Evolutionary conservation across 495 filamentous ascomycete species (phyloP).

Genomic region (Aspergillus hancockii): DNA sequence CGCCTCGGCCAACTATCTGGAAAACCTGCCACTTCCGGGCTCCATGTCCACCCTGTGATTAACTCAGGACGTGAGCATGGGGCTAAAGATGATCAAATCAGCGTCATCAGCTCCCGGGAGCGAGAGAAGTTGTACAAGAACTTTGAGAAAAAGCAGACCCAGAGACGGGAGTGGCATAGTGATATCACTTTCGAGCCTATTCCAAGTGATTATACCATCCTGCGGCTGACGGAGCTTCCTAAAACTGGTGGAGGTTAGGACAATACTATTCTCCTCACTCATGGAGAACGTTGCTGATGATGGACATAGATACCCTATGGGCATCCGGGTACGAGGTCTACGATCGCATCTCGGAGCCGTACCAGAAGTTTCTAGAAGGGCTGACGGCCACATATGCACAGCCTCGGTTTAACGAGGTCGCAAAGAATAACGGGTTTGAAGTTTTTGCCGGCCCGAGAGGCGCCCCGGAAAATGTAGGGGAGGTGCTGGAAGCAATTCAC

Average conservation of each 20-base stretch:
- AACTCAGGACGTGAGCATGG: constrained; percentile 55
- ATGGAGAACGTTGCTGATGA: not conserved
- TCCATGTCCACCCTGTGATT: constrained; percentile 75
- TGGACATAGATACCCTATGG: constrained; percentile 65
- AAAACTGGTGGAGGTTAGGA: constrained; percentile 62
- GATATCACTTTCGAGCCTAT: constrained; percentile 73
- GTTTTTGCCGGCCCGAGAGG: constrained; percentile 57
- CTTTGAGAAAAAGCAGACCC: constrained; percentile 17
- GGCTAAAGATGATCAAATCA: constrained; percentile 68
- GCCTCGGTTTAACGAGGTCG: constrained; percentile 16
- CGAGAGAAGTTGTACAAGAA: constrained; percentile 41
- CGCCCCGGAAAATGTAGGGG: constrained; percentile 61
- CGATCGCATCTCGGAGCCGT: constrained; percentile 63
- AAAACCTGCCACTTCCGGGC: constrained; percentile 53
- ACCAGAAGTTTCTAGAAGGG: constrained; percentile 62
- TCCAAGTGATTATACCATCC: constrained; percentile 65
- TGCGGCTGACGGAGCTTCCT: constrained; percentile 62
- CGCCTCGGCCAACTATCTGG: constrained; percentile 60
- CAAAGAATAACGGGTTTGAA: constrained; percentile 34
- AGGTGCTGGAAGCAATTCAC: constrained; percentile 57
- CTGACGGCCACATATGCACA: constrained; percentile 58
- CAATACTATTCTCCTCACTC: constrained; percentile 12
- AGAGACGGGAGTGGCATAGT: constrained; percentile 56
- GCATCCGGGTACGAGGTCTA: constrained; percentile 73
- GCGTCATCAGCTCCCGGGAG: constrained; percentile 66